Conservation (phyloP, 176 grass and related monocot species). For the Phragmites australis region DNA sequence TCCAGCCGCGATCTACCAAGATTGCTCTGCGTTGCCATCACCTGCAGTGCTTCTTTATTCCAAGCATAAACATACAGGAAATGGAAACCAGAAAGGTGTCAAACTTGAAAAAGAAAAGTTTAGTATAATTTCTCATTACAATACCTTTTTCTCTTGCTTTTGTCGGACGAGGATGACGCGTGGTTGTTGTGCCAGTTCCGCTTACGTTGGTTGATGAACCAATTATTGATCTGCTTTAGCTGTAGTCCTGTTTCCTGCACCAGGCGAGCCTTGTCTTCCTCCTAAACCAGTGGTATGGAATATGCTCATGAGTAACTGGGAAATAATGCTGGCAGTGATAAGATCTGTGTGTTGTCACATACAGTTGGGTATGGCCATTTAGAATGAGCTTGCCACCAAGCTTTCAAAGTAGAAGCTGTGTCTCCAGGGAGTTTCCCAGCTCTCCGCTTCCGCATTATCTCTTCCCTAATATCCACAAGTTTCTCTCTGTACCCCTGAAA, state of each 20-base stretch:
- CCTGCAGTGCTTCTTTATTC: constrained; percentile 63
- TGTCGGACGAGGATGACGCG: constrained; percentile 60
- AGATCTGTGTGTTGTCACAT: constrained; percentile 1
- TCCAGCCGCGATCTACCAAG: constrained; percentile 34
- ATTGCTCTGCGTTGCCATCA: constrained; percentile 55
- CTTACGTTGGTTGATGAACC: constrained; percentile 99
- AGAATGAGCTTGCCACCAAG: constrained; percentile 95
- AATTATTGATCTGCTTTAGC: constrained; percentile 98
- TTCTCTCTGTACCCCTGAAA: constrained; percentile 94
- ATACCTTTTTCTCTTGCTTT: constrained; percentile 96
- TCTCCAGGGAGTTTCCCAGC: constrained; percentile 96
- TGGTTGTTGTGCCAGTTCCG: constrained; percentile 96
- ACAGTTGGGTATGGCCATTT: constrained; percentile 99
- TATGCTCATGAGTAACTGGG: neutral
- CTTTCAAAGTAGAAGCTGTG: constrained; percentile 82
- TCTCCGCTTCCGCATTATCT: constrained; percentile 93
- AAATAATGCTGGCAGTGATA: neutral
- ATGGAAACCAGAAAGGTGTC: neutral
- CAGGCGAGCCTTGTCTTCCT: constrained; percentile 88
- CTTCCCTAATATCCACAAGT: constrained; percentile 91
- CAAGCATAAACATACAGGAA: constrained; percentile 35
- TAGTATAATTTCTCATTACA: neutral
- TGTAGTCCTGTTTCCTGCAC: constrained; percentile 96
- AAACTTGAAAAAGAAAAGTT: neutral
- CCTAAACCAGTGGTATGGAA: constrained; percentile 42